Evolutionary conservation across 768 basidiomycete genomes (phyloP), one percentile per base, ranked within the genome.

Genomic region (Rhodotorula babjevae): DNA sequence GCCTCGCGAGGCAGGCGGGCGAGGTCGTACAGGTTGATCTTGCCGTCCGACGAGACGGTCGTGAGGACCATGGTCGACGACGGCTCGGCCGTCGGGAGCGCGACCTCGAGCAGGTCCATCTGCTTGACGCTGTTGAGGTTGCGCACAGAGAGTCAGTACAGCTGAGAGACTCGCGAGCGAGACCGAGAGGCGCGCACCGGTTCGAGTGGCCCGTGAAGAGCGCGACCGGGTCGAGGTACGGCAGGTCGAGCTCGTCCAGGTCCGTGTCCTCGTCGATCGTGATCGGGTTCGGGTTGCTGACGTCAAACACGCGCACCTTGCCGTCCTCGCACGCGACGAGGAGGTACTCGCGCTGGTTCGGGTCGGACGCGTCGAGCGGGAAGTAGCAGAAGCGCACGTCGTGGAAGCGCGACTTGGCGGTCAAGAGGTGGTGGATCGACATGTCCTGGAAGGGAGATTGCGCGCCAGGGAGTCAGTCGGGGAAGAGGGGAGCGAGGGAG

Each of bases 311-410:
- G 3, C 92, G 86, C 4, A 92, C 83, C 77, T 90, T 90, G 76
- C 90, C 92, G 80, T 97, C 93, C 82, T 99, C 96, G 11, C 90
- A 93, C 5, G 87, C 90, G 14, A 88, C 91, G 63, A 95, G 84
- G 14, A 97, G 82, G 46, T 94, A 80, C 77, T 93, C 90, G 31
- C 76, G 63, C 55, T 85, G 86, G 0, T 82, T 80, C 4, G 85
- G 85, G 36, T 82, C 81, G 9, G 64, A 49, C 19, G 67, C 29
- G 42, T 69, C 68, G 25, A 68, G 61, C 0, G 86, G 84, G 59
- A 87, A 85, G 74, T 84, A 84, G 78, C 85, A 87, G 82, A 98
- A 97, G 63, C 84, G 85, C 60, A 92, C 80, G 76, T 90, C 90
- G 73, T 98, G 94, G 75, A 97, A 85, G 15, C 96, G 87, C 11